Evolutionary conservation across 441 rosid species (phyloP), one percentile per base, ranked within the genome.

Genomic region (Euphorbia celastroides): DNA sequence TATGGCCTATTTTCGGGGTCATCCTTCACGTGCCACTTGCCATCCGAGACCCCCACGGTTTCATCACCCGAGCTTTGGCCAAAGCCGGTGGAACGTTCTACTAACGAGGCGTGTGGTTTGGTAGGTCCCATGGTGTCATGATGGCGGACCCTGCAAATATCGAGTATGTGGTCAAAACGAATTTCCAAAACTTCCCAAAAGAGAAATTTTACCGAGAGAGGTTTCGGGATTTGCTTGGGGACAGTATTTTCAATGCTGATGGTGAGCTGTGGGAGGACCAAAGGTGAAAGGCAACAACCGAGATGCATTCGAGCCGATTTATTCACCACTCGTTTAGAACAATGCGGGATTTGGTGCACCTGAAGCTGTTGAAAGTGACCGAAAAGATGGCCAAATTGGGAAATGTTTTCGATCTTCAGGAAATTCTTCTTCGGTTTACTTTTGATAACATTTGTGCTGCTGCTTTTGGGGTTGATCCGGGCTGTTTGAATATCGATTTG

Each of bases 401-500:
- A 42, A 74, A 77, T 2, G 57, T 70, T 23, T 82, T 88, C 52
- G 92, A 91, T 79, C 77, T 88, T 20, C 96, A 88, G 75, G 92
- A 84, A 30, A 65, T 91, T 34, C 81, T 91, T 30, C 76, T 88
- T 52, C 78, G 88, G 54, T 82, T 88, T 63, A 88, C 96, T 6
- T 87, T 91, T 61, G 96, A 88, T 63, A 91, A 81, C 60, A 86
- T 87, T 57, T 91, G 90, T 46, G 74, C 72, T 5, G 83, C 86
- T 0, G 90, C 90, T 61, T 78, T 91, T 0, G 97, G 96, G 8
- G 70, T 86, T 26, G 88, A 91, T 77, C 86, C 93, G 0, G 96
- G 88, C 5, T 85, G 89, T 65, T 77, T 88, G 74, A 80, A 79
- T 34, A 66, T 73, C 64, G 84, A 82, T 69, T 79, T 85, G 26